Evolutionary conservation across 129 eudicot species (phyloP).

Genomic region (Chrysanthemum seticuspe): DNA sequence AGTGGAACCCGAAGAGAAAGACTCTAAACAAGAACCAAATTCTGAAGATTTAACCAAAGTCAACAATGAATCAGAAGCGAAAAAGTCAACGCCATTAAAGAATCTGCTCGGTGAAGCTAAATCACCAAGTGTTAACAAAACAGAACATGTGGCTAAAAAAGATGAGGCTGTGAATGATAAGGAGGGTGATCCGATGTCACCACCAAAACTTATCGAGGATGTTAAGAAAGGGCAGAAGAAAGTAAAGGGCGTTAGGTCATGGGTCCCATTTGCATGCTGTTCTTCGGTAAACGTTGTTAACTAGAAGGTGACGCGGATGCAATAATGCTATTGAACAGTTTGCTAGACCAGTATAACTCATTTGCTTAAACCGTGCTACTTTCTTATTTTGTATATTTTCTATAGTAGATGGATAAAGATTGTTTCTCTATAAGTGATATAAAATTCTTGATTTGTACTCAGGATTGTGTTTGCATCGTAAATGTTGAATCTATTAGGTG

Average conservation of each 20-base stretch:
- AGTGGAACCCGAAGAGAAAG: slow-evolving; percentile 47
- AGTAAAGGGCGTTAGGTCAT: slow-evolving; percentile 49
- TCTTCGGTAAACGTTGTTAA: slow-evolving; percentile 58
- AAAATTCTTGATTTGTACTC: slow-evolving; percentile 25
- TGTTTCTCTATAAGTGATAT: slow-evolving; percentile 23
- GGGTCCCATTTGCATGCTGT: slow-evolving; percentile 91
- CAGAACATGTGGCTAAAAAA: slow-evolving; percentile 24
- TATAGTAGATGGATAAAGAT: slow-evolving; percentile 24
- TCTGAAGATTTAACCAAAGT: slow-evolving; percentile 46
- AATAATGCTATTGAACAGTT: slow-evolving; percentile 11
- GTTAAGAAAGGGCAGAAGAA: slow-evolving; percentile 71
- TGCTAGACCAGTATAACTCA: slow-evolving; percentile 4
- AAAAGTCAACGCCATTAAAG: slow-evolving; percentile 61
- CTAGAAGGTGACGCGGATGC: slow-evolving; percentile 17
- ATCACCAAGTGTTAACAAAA: slow-evolving; percentile 45
- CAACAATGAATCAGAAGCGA: slow-evolving; percentile 52
- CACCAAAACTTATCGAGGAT: slow-evolving; percentile 58
- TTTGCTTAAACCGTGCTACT: slow-evolving; percentile 19
- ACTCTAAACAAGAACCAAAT: slow-evolving; percentile 31
- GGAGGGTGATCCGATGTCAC: slow-evolving; percentile 55
- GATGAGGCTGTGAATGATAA: slow-evolving; percentile 38
- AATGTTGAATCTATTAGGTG: neutral
- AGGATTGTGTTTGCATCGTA: neutral
- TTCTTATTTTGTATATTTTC: slow-evolving; percentile 22
- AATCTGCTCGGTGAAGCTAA: slow-evolving; percentile 62